Conservation (phyloP, 169 alveolate genomes). For the Eimeria praecox region DNA sequence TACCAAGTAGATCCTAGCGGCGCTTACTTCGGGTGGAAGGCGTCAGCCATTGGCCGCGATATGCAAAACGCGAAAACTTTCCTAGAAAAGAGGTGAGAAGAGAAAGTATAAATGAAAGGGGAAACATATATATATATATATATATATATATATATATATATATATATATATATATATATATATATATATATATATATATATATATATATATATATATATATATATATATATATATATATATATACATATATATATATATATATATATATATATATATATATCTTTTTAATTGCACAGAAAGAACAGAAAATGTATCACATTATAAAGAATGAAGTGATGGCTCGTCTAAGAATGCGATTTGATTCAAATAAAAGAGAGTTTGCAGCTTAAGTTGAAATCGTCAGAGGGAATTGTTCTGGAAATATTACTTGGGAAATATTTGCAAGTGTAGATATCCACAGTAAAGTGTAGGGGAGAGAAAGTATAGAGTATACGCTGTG, state of each 20-base stretch:
- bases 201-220: background rate
- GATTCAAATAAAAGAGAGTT: too few relatives aligned
- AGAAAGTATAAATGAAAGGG: background rate
- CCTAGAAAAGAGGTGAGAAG: conserved; percentile 95
- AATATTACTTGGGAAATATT: too few relatives aligned
- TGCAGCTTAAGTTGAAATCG: too few relatives aligned
- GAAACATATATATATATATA: background rate
- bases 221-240: background rate
- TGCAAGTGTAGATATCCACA: too few relatives aligned
- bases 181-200: background rate
- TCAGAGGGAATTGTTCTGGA: too few relatives aligned
- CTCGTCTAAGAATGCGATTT: too few relatives aligned
- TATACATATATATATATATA: background rate
- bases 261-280: background rate
- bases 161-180: background rate
- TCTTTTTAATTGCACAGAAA: background rate
- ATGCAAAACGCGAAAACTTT: conserved; percentile 97
- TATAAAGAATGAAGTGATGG: too few relatives aligned
- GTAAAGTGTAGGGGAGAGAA: too few relatives aligned
- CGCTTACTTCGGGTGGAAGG: conserved; percentile 98
- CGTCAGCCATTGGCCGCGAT: conserved; percentile 99
- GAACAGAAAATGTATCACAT: too few relatives aligned
- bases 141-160: background rate
- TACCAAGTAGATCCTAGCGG: conserved; percentile 99
- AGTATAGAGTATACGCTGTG: too few relatives aligned